Evolutionary conservation across 805 yeast species (phyloP).

Genomic region (Saccharomycopsis sp.): DNA sequence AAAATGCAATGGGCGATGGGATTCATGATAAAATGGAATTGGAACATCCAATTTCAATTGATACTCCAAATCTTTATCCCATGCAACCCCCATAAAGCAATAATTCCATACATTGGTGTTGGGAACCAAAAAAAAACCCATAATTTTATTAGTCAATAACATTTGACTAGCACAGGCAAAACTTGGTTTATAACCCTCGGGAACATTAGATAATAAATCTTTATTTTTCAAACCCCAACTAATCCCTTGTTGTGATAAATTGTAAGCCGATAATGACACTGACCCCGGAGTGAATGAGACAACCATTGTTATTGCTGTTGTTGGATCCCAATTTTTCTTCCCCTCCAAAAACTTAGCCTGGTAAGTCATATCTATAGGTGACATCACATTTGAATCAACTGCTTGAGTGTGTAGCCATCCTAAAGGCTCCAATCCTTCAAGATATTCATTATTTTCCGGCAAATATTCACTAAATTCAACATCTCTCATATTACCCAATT

Average conservation of each 20-base stretch:
- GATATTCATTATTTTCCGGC: constrained; percentile 34
- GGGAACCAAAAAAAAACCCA: constrained; percentile 85
- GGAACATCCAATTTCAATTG: constrained; percentile 74
- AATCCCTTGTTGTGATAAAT: constrained; percentile 56
- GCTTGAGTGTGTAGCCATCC: constrained; percentile 95
- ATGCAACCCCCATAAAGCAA: constrained; percentile 79
- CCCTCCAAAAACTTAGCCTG: constrained; percentile 37
- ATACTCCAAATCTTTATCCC: constrained; percentile 56
- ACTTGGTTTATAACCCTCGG: constrained; percentile 57
- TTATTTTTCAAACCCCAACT: constrained; percentile 69
- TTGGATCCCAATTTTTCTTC: constrained; percentile 32
- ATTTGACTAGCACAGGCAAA: constrained; percentile 63
- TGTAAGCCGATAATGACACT: constrained; percentile 63
- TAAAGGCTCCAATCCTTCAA: constrained; percentile 62
- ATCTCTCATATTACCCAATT: constrained; percentile 63
- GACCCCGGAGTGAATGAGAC: constrained; percentile 81
- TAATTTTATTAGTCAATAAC: constrained; percentile 62
- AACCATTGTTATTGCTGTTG: constrained; percentile 46
- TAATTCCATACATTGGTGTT: constrained; percentile 84
- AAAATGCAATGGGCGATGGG: constrained; percentile 88
- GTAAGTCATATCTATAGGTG: constrained; percentile 64
- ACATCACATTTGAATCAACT: constrained; percentile 52
- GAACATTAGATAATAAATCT: constrained; percentile 47
- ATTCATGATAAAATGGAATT: constrained; percentile 70
- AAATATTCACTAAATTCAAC: constrained; percentile 51